Conservation (phyloP, 2,329 filamentous ascomycete species). For the Microdochium trichocladiopsis region DNA sequence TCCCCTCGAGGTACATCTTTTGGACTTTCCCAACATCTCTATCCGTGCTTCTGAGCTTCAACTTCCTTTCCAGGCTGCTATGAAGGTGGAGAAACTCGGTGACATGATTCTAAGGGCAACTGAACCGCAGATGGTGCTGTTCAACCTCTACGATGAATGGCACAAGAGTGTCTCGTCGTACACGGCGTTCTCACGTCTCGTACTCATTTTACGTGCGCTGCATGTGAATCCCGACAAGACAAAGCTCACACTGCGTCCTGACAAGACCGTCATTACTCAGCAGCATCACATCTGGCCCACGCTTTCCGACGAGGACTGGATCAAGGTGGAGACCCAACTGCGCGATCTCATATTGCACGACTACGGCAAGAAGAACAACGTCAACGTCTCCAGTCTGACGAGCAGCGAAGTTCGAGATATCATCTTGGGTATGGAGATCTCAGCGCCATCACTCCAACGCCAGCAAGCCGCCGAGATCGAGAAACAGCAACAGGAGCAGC, state of each 20-base stretch:
- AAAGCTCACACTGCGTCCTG: conserved; percentile 86
- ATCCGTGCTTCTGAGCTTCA: conserved; percentile 96
- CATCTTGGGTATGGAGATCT: conserved; percentile 99
- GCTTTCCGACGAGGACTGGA: conserved; percentile 93
- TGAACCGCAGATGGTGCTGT: conserved; percentile 99
- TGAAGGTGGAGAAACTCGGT: conserved; percentile 99
- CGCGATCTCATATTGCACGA: conserved; percentile 96
- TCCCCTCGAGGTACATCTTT: conserved; percentile 91
- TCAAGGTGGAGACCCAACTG: conserved; percentile 96
- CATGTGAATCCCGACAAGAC: conserved; percentile 99
- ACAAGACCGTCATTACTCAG: conserved; percentile 97
- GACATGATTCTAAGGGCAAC: conserved; percentile 98
- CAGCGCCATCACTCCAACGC: conserved; percentile 92
- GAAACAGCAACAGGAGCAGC: conserved; percentile 96
- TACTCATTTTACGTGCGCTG: conserved; percentile 86
- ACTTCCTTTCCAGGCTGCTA: conserved; percentile 96
- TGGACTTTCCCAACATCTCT: conserved; percentile 98
- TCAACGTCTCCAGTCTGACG: conserved; percentile 94
- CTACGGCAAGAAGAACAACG: conserved; percentile 99
- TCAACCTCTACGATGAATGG: conserved; percentile 99
- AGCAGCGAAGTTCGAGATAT: conserved; percentile 97
- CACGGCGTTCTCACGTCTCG: conserved; percentile 92
- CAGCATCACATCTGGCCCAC: conserved; percentile 99
- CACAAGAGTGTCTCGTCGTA: conserved; percentile 97
- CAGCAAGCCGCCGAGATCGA: conserved; percentile 98